Evolutionary conservation across 1,284 basidiomycete genomes (phyloP).

Genomic region (Malassezia arunalokei): DNA sequence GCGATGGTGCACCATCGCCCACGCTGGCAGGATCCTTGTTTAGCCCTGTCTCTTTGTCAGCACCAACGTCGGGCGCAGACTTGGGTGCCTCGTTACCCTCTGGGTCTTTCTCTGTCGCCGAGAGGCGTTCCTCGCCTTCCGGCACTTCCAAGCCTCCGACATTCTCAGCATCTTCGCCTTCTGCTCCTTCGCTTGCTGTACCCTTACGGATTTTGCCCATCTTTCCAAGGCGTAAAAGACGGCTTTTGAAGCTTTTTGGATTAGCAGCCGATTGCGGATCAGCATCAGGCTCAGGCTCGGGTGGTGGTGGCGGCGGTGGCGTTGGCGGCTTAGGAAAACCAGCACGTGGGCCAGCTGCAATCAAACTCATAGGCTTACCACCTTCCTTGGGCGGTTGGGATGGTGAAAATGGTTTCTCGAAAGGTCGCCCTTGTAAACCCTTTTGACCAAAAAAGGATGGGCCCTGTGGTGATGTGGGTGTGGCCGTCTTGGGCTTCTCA

Average conservation of each 20-base stretch:
- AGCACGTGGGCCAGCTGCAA: slow-evolving; percentile 8
- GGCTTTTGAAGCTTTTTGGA: background rate
- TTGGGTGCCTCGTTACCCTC: no score
- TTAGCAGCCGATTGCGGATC: background rate
- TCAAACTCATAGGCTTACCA: slow-evolving; percentile 5
- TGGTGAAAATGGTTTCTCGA: background rate
- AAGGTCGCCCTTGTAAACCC: background rate
- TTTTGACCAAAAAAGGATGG: background rate
- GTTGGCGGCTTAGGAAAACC: slow-evolving; percentile 11
- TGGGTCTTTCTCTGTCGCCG: no score
- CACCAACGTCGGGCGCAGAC: no score
- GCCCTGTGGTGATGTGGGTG: background rate
- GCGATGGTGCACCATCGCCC: no score
- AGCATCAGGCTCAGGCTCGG: slow-evolving; percentile 3
- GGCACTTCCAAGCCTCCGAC: background rate
- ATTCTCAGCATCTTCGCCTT: background rate
- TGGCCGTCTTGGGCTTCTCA: background rate
- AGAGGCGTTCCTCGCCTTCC: background rate
- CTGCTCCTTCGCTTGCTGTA: background rate
- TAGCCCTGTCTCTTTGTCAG: no score
- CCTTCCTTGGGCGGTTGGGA: background rate
- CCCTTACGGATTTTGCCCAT: background rate
- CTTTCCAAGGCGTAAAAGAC: background rate
- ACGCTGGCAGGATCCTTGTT: no score
- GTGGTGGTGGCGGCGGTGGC: slow-evolving; percentile 7